Evolutionary conservation across 345 rosid species (phyloP).

Genomic region (Adansonia digitata): DNA sequence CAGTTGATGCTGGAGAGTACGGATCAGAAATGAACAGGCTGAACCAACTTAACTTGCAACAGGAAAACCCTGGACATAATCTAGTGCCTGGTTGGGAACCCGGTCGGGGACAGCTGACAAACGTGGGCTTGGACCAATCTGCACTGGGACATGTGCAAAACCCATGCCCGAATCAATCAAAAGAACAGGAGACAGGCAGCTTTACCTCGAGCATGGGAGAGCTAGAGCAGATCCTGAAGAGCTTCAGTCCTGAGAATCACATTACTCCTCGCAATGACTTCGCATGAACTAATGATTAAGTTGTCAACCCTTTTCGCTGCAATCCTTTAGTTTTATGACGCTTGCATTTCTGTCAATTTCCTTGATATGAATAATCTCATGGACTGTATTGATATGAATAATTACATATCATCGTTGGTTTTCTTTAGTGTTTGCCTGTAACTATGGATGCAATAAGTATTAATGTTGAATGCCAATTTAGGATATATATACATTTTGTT

Average conservation of each 20-base stretch:
- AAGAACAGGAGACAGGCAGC: neutral
- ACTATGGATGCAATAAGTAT: too few species aligned
- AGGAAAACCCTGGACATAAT: neutral
- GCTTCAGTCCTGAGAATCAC: too few species aligned
- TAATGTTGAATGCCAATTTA: too few species aligned
- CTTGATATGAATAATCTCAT: neutral
- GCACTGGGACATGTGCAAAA: neutral
- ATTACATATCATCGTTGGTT: neutral
- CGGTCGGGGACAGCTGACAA: neutral
- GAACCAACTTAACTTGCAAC: neutral
- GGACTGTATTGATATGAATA: neutral
- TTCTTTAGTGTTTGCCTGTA: too few species aligned
- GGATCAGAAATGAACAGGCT: neutral
- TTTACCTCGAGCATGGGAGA: neutral
- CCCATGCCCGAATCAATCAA: neutral
- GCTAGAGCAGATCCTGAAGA: slow-evolving; percentile 20
- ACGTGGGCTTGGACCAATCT: neutral
- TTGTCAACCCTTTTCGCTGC: neutral
- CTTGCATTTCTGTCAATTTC: neutral
- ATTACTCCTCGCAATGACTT: neutral
- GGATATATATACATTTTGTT: too few species aligned
- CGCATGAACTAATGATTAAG: neutral
- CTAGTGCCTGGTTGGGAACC: neutral
- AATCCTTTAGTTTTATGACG: neutral
- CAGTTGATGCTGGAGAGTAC: neutral